These are phyloP conservation scores for Panicum miliaceum DNA, from an alignment of 176 grass and related monocot species.

Conservation along the genomic window DNA sequence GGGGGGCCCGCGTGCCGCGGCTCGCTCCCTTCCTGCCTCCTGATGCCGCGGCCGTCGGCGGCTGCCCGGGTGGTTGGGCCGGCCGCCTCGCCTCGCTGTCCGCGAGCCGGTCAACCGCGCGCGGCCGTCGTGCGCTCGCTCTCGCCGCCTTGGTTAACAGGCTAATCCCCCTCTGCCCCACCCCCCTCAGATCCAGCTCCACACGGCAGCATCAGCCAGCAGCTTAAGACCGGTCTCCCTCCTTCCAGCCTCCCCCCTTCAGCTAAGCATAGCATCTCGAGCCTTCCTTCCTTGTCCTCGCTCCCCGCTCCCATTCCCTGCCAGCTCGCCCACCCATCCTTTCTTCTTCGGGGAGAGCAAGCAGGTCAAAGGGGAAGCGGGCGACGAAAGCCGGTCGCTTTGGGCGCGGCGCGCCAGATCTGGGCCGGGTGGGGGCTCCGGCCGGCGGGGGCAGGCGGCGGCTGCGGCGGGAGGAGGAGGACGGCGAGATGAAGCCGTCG, in stretches of 20 bases:
- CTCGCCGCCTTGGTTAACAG: background rate
- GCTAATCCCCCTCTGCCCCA: background rate
- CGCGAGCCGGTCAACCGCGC: too few relatives aligned
- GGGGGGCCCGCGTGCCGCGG: too few relatives aligned
- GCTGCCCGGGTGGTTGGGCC: too few relatives aligned
- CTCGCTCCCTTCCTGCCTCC: too few relatives aligned
- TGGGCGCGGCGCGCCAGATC: constrained; percentile 34
- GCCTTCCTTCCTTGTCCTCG: constrained; percentile 21
- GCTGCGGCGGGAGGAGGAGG: background rate
- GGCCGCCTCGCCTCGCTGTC: too few relatives aligned
- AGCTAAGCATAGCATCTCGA: constrained; percentile 23
- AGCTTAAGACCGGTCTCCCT: constrained; percentile 24
- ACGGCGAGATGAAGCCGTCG: constrained; percentile 60
- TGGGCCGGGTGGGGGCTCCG: background rate
- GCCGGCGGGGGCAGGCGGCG: background rate
- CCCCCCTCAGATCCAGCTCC: constrained; percentile 31
- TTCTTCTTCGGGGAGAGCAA: background rate
- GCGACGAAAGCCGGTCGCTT: background rate
- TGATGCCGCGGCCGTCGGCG: too few relatives aligned
- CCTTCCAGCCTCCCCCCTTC: background rate
- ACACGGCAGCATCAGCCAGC: background rate
- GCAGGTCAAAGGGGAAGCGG: too few relatives aligned
- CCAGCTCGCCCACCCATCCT: background rate
- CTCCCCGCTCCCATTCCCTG: background rate
- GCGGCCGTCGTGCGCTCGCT: too few relatives aligned